Base-by-base conservation (phyloP, 768 basidiomycete genomes). In the Dendrothele bispora region DNA sequence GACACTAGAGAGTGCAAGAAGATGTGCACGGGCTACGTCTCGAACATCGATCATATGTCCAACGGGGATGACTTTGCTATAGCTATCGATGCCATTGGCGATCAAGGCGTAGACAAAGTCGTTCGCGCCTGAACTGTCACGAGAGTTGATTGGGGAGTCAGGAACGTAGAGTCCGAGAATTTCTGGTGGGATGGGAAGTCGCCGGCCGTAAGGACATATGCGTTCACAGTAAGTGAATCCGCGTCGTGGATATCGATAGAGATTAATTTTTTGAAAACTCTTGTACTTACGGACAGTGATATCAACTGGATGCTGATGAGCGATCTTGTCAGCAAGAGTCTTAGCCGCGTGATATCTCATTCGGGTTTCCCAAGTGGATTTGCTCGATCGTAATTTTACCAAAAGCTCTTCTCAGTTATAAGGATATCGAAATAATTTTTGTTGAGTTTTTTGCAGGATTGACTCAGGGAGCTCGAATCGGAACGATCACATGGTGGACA, bases 121-220 rank as follows among this genome's bases (percentile, higher is more conserved):
- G 34, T 47, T 36, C 2, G 48, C 44, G 8, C 41, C 22, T 6
- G 44, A 17, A 22, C 48, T 42, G 22, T 22, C 24, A 10, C 25
- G 25, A n/a, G n/a, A n/a, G 11, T 26, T 43, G 34, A 52, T 47
- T 24, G 46, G 45, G 27, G 22, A 42, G 15, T 36, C 27, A 6
- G 55, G 53, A 2, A 55, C 50, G 32, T 55, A 50, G n/a, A 59
- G 59, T 4, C 59, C 59, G 26, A 54, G 53, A 40, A 57, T 27
- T 42, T 42, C 52, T 3, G 58, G 47, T 6, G 55, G 58, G 39
- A 58, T 46, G 20, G 12, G 26, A 5, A 32, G 30, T 10, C n/a
- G n/a, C 30, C 10, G n/a, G 21, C 36, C 21, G 25, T 15, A 32
- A 10, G 1, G n/a, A 22, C 17, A 21, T 7, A 21, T 7, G 12